Evolutionary conservation across 192 early-diverging fungal species (phyloP).

Genomic region (Rhizophagus prolifer): DNA sequence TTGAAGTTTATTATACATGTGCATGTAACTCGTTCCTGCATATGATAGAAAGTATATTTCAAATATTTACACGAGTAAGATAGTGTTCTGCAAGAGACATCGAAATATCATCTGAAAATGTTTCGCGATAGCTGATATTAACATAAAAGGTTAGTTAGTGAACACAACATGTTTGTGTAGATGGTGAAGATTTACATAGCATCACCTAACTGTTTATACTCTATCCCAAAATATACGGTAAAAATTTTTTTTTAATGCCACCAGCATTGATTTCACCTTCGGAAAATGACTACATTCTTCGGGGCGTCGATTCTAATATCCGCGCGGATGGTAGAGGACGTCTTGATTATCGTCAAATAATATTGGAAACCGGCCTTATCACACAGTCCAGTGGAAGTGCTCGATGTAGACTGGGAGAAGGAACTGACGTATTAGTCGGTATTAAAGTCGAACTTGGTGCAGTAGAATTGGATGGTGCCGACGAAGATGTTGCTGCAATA

Average conservation of each 20-base stretch:
- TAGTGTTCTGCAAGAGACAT: too few relatives aligned
- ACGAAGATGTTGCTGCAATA: conserved; percentile 39
- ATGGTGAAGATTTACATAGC: too few relatives aligned
- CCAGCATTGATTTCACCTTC: conserved; percentile 66
- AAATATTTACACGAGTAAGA: neutral
- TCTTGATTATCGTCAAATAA: conserved; percentile 72
- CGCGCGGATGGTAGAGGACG: conserved; percentile 86
- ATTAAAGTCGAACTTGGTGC: conserved; percentile 90
- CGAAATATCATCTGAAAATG: too few relatives aligned
- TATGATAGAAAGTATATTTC: too few relatives aligned
- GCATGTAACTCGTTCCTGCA: too few relatives aligned
- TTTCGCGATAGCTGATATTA: too few relatives aligned
- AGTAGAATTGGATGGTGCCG: conserved; percentile 56
- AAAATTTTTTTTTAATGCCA: conserved; percentile 38
- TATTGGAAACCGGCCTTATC: conserved; percentile 84
- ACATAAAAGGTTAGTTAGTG: too few relatives aligned
- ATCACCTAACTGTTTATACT: too few relatives aligned
- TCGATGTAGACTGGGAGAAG: conserved; percentile 75
- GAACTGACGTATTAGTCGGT: conserved; percentile 91
- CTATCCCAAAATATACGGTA: too few relatives aligned
- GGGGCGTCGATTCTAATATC: conserved; percentile 76
- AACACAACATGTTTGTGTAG: too few relatives aligned
- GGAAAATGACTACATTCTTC: conserved; percentile 80
- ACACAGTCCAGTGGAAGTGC: conserved; percentile 90
- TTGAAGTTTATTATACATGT: too few relatives aligned